A percentile compares a stretch with the other conserved stretches of the same genome.
Conservation (phyloP, 2,329 filamentous ascomycete genomes). For the Biscogniauxia sp. region DNA sequence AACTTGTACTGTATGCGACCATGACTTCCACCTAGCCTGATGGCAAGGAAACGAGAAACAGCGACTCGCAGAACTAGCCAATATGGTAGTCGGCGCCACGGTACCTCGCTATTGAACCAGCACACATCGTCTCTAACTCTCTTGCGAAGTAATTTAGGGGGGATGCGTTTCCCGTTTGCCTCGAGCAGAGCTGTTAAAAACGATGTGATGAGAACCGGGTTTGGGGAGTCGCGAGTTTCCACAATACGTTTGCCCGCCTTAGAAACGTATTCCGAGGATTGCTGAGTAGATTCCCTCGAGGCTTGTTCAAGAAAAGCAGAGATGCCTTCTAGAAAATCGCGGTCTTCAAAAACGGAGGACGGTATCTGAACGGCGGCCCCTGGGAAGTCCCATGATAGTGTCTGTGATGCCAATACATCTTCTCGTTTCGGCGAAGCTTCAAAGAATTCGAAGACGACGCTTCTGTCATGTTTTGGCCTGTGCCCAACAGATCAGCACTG, state of each 20-base stretch:
- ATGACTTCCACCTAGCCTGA: conserved; percentile 34
- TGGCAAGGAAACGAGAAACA: conserved; percentile 48
- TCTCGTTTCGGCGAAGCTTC: conserved; percentile 51
- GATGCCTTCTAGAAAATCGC: conserved; percentile 45
- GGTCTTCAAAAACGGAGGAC: conserved; percentile 33
- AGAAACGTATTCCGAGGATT: conserved; percentile 46
- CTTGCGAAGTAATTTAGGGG: conserved; percentile 47
- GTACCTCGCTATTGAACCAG: conserved; percentile 45
- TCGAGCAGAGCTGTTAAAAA: conserved; percentile 59
- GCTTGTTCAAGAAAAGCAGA: conserved; percentile 54
- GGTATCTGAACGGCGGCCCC: conserved; percentile 44
- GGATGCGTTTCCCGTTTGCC: conserved; percentile 43
- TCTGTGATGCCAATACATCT: conserved; percentile 43
- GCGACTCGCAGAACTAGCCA: conserved; percentile 62
- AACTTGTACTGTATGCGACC: conserved; percentile 57
- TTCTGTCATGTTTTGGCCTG: conserved; percentile 9
- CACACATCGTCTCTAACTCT: conserved; percentile 59
- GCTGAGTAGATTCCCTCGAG: conserved; percentile 48
- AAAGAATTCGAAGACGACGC: conserved; percentile 53
- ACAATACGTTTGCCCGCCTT: conserved; percentile 49
- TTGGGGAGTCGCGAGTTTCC: conserved; percentile 55
- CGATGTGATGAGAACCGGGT: conserved; percentile 56
- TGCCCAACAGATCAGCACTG: background rate
- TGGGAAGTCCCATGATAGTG: conserved; percentile 53
- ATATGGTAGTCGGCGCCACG: conserved; percentile 60